Conservation (phyloP, 78 protist species). For the Dictyostelium purpureum region DNA sequence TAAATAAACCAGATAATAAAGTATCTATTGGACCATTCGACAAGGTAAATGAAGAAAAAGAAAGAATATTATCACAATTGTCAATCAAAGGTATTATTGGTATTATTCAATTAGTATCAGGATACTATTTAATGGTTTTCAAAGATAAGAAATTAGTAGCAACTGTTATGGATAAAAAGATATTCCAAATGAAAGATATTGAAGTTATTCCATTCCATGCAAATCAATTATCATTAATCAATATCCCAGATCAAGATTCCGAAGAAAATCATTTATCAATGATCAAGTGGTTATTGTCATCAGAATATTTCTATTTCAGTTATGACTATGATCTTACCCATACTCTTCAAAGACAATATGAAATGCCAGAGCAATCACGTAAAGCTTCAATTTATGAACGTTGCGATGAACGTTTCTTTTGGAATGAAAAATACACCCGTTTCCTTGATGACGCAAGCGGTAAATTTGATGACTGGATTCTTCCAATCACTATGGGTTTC, state of each 20-base stretch:
- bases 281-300: constrained; percentile 33
- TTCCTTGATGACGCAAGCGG: not conserved
- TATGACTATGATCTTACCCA: constrained; percentile 75
- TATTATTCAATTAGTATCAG: constrained; percentile 22
- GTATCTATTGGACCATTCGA: not conserved
- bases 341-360: constrained; percentile 56
- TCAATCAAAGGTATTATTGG: constrained; percentile 16
- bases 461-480: not conserved
- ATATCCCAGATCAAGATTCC: constrained; percentile 48
- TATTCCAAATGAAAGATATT: constrained; percentile 6
- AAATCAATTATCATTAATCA: constrained; percentile 50
- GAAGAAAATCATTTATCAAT: constrained; percentile 53
- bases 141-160: not conserved
- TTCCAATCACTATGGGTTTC: constrained; percentile 64
- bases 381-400: constrained; percentile 2
- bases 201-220: constrained; percentile 32
- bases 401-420: constrained; percentile 53
- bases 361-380: not conserved
- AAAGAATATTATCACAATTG: not conserved
- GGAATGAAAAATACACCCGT: constrained; percentile 39
- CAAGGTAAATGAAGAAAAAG: not conserved
- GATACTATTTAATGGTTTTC: constrained; percentile 55
- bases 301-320: constrained; percentile 64
- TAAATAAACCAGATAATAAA: not conserved
- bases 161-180: not conserved